Conservation (phyloP, 352 stramenopile species). For the Peronospora farinosa region DNA sequence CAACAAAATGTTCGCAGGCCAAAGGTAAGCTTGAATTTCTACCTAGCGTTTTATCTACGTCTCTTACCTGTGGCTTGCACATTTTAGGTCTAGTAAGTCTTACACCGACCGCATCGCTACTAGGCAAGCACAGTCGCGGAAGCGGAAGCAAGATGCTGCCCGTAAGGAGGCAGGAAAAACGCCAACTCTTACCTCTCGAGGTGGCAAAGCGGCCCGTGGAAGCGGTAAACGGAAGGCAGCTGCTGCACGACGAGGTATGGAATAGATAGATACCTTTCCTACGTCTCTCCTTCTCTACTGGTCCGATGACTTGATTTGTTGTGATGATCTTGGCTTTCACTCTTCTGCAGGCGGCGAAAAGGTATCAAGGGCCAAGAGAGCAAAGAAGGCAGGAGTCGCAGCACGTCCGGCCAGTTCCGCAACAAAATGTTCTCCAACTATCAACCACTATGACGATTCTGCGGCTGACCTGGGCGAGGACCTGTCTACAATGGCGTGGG, state of each 20-base stretch:
- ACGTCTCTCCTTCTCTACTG: background rate
- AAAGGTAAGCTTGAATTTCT: conserved; percentile 30
- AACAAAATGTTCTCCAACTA: conserved; percentile 14
- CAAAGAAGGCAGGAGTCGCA: conserved; percentile 16
- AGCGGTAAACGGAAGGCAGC: conserved; percentile 27
- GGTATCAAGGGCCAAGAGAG: conserved; percentile 23
- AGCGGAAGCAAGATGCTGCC: conserved; percentile 35
- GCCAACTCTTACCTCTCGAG: background rate
- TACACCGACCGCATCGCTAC: conserved; percentile 48
- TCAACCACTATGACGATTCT: conserved; percentile 63
- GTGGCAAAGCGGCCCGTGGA: conserved; percentile 16
- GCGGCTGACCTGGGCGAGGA: conserved; percentile 43
- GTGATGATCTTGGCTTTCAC: background rate
- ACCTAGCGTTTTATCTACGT: background rate
- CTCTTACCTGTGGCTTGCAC: background rate
- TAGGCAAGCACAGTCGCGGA: conserved; percentile 39
- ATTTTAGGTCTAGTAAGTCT: conserved; percentile 32
- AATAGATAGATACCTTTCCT: conserved; percentile 17
- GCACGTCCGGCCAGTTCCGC: conserved; percentile 34
- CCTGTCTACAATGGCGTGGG: conserved; percentile 64
- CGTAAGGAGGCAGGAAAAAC: conserved; percentile 8
- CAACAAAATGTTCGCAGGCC: conserved; percentile 61
- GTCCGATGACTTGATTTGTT: conserved; percentile 2
- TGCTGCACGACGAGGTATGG: conserved; percentile 18
- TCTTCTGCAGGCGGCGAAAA: conserved; percentile 17